Evolutionary conservation across 495 filamentous ascomycete genomes (phyloP), one percentile per base, ranked within the genome.

Genomic region (Talaromyces stipitatus): DNA sequence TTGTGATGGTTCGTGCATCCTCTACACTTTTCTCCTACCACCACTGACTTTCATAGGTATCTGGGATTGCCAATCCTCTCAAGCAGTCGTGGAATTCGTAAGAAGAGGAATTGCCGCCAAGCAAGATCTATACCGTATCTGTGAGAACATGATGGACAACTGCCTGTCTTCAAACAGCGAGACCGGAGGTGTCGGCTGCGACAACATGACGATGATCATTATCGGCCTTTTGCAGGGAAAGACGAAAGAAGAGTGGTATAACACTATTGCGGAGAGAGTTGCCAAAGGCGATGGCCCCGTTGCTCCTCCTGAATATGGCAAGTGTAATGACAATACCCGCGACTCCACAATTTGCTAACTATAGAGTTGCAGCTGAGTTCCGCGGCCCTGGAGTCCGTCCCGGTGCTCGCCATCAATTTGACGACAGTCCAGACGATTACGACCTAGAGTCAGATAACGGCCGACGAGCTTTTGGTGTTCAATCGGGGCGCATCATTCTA

Each of bases 91-190:
- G 55, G 94, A 98, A 66, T 98, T 97, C 66, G 95, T 97, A 61
- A 83, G 94, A 65, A 84, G 95, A 61, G 95, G 94, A 33, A 95
- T 98, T 68, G 90, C 90, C 20, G 92, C 91, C 18, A 94, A 95
- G 77, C 94, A 98, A 74, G 86, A 92, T 28, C 82, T 98, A 18
- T 82, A 89, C 50, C 85, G 86, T 65, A 97, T 98, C 64, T 96
- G 91, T 72, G 94, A 98, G 77, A 98, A 98, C 77, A 95, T 98
- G 91, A 98, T 98, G 94, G 92, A 97, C 77, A 98, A 97, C 74
- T 98, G 94, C 69, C 81, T 97, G 55, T 89, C 94, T 27, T 91
- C 91, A 52, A 97, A 94, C 79, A 94, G 91, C 63, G 95, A 98
- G 72, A 97, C 94, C 41, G 94, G 94, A 29, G 94, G 94, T 45